Base-by-base conservation (phyloP, 345 rosid genomes). In the Lepidium sativum region DNA sequence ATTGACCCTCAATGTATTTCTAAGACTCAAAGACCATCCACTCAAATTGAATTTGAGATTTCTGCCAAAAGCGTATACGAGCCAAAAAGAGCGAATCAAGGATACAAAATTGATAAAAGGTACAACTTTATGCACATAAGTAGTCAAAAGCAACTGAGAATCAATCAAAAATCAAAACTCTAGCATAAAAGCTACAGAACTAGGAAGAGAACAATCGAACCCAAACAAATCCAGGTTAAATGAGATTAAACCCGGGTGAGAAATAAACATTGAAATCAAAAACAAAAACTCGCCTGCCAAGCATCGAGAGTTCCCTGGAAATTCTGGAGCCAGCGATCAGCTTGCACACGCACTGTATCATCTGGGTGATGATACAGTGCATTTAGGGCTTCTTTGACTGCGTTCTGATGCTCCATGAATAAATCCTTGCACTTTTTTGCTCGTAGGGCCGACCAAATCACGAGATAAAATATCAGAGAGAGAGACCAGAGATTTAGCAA, bases 321-420 rank as follows among this genome's bases (percentile, higher is more conserved):
- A 48, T 76, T 82, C 69, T 91, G 99, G 29, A 94, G 81, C 95
- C 92, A 94, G 5, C 81, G 88, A 88, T 94, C 99, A 59, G 99
- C 99, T 69, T 86, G 80, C 70, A 77, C 78, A 48, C 96, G 97
- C 29, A 85, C 83, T 54, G 76, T 70, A 71, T 88, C 99, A 63
- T 95, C 97, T 17, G 97, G 97, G 68, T 86, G 95, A 86, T 89
- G 97, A 70, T 94, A 94, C 76, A 94, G 89, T 54, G 95, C 91
- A 76, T 83, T 88, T 80, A 91, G 95, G 83, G 99, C 99, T 71
- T 88, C 91, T 77, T 88, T 91, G 79, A 91, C 97, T 40, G 91
- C 72, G 64, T 80, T 84, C 78, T 95, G 96, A 17, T 83, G 87
- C 85, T 95, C 99, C 96, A 86, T 85, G 18, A 35, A 18, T 57